A percentile compares a stretch with the other conserved stretches of the same genome.
Conservation (phyloP, 768 basidiomycete genomes). For the Guyanaporus albipodus region DNA sequence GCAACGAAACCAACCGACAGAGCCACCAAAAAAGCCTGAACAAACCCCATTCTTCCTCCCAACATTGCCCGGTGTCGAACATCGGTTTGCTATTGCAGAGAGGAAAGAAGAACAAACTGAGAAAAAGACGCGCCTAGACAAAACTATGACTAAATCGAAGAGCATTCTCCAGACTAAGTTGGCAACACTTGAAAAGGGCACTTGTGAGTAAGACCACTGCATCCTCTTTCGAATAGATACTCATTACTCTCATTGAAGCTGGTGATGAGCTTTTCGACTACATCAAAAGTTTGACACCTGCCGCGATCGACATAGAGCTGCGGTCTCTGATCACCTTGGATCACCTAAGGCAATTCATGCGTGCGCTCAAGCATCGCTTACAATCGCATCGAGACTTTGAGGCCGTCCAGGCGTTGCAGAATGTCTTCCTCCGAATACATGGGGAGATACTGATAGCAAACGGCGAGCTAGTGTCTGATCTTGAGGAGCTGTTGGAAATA, state of each 20-base stretch:
- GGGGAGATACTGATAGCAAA: slow-evolving; percentile 76
- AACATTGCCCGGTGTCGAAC: slow-evolving; percentile 82
- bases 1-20: slow-evolving; percentile 96
- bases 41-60: slow-evolving; percentile 97
- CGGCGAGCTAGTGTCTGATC: slow-evolving; percentile 51
- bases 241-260: slow-evolving; percentile 26
- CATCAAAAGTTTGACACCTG: slow-evolving; percentile 83
- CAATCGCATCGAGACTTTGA: slow-evolving; percentile 87
- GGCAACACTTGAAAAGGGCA: slow-evolving; percentile 47
- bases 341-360: slow-evolving; percentile 63
- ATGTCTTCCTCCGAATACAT: slow-evolving; percentile 81
- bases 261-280: slow-evolving; percentile 83
- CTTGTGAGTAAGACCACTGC: slow-evolving; percentile 53
- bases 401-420: slow-evolving; percentile 85
- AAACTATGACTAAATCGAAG: slow-evolving; percentile 45
- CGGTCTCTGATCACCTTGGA: slow-evolving; percentile 69
- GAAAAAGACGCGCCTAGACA: slow-evolving; percentile 52
- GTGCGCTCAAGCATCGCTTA: slow-evolving; percentile 69
- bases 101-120: slow-evolving; percentile 35
- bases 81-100: slow-evolving; percentile 63
- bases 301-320: slow-evolving; percentile 87
- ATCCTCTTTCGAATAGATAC: slow-evolving; percentile 3
- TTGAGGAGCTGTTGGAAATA: slow-evolving; percentile 57
- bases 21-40: slow-evolving; percentile 92
- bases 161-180: slow-evolving; percentile 74